Evolutionary conservation across 2,329 filamentous ascomycete species (phyloP).

Genomic region (Fusarium sp.): DNA sequence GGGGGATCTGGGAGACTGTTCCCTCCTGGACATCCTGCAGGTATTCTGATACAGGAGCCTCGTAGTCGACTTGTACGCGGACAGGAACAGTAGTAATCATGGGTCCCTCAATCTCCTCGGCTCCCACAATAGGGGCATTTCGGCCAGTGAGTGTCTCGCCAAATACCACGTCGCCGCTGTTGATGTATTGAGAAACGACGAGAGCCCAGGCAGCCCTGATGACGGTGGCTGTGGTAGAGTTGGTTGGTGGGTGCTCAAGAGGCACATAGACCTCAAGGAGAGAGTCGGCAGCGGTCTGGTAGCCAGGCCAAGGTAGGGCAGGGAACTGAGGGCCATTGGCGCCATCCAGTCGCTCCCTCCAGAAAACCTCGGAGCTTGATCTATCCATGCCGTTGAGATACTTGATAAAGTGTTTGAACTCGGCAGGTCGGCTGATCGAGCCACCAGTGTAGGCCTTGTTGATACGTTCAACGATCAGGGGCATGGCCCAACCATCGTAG

Average conservation of each 20-base stretch:
- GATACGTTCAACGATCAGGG: slow-evolving; percentile 60
- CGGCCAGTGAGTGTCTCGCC: slow-evolving; percentile 71
- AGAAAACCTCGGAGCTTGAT: slow-evolving; percentile 57
- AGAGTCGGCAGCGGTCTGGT: slow-evolving; percentile 53
- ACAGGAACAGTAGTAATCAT: slow-evolving; percentile 71
- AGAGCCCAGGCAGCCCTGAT: slow-evolving; percentile 71
- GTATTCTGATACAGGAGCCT: slow-evolving; percentile 60
- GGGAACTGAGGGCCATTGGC: slow-evolving; percentile 62
- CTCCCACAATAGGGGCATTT: slow-evolving; percentile 59
- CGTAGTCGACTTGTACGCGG: slow-evolving; percentile 59
- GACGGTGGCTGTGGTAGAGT: slow-evolving; percentile 65
- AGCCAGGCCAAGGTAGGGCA: slow-evolving; percentile 51
- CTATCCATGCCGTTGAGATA: slow-evolving; percentile 57
- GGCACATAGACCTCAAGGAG: slow-evolving; percentile 65
- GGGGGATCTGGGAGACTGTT: slow-evolving; percentile 68
- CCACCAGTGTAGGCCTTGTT: slow-evolving; percentile 57
- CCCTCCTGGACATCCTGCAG: slow-evolving; percentile 68
- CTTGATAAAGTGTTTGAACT: slow-evolving; percentile 63
- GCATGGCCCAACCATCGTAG: slow-evolving; percentile 69
- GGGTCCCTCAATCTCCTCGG: slow-evolving; percentile 68
- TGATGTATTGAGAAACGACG: slow-evolving; percentile 64
- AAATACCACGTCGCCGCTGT: slow-evolving; percentile 66
- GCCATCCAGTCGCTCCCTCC: slow-evolving; percentile 59
- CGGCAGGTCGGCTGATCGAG: slow-evolving; percentile 47
- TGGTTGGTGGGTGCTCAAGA: slow-evolving; percentile 49